Conservation (phyloP, 2,329 filamentous ascomycete genomes). For the Ceratocystis papillata region DNA sequence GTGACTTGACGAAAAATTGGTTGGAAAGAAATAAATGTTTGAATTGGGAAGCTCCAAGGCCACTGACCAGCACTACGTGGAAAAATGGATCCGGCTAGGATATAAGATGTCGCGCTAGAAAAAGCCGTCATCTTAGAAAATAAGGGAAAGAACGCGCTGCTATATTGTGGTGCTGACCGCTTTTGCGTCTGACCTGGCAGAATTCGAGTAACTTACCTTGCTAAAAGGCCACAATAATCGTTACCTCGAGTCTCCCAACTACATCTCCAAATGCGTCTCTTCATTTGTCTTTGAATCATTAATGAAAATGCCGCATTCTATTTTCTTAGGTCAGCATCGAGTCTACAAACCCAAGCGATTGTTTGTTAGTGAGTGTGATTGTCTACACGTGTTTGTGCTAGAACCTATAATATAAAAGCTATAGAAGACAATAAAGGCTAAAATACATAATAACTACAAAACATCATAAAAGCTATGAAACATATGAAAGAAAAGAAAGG, state of each 20-base stretch:
- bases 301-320: too few relatives aligned
- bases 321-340: too few relatives aligned
- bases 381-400: neutral
- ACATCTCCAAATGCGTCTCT: too few relatives aligned
- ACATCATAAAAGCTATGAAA: constrained; percentile 14
- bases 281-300: too few relatives aligned
- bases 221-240: neutral
- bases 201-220: neutral
- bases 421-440: constrained; percentile 13
- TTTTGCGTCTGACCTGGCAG: neutral
- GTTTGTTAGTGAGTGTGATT: too few relatives aligned
- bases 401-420: neutral
- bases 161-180: constrained; percentile 11
- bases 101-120: constrained; percentile 7
- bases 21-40: constrained; percentile 12
- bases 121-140: neutral
- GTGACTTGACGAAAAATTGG: neutral
- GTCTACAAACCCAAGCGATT: too few relatives aligned
- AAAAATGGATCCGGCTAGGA: neutral
- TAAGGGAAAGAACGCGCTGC: constrained; percentile 13
- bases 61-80: constrained; percentile 2
- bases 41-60: constrained; percentile 1
- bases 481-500: constrained; percentile 9
- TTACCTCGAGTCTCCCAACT: too few relatives aligned
- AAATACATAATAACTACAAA: neutral